Conservation (phyloP, 176 grass and related monocot species). For the Stipa capillata region DNA sequence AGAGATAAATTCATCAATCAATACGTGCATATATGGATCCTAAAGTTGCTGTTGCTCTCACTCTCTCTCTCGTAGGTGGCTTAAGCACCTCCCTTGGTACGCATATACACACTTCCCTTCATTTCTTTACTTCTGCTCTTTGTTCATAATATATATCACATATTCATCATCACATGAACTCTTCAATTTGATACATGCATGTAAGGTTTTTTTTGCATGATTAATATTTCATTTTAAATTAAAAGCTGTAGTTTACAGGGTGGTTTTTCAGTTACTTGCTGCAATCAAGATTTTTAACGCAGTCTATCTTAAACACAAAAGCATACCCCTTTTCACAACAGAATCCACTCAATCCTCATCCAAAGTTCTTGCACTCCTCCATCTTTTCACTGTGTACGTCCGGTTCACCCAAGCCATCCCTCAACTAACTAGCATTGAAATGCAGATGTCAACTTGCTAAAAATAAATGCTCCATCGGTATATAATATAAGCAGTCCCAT, state of each 20-base stretch:
- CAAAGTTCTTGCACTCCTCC: not conserved
- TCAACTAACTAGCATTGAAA: not conserved
- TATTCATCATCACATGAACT: not conserved
- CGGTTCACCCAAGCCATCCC: not conserved
- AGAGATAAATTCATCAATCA: not conserved
- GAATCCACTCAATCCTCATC: not conserved
- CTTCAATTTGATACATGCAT: not conserved
- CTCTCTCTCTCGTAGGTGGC: slow-evolving; percentile 60
- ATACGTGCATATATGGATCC: slow-evolving; percentile 40
- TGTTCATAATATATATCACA: not conserved
- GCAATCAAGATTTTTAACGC: not conserved
- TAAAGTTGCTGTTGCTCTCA: slow-evolving; percentile 45
- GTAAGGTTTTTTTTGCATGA: not conserved
- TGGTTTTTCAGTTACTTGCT: not conserved
- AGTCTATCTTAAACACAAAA: not conserved
- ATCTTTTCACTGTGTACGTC: not conserved
- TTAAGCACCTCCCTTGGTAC: slow-evolving; percentile 70
- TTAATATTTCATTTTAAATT: not conserved
- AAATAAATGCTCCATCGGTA: not conserved
- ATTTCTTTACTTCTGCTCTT: not conserved
- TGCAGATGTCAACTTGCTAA: not conserved
- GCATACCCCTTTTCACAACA: not conserved
- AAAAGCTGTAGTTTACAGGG: not conserved
- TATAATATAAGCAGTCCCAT: not conserved
- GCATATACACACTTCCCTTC: not conserved